Conservation (phyloP, 2,329 filamentous ascomycete species). For the Byssothecium circinans region DNA sequence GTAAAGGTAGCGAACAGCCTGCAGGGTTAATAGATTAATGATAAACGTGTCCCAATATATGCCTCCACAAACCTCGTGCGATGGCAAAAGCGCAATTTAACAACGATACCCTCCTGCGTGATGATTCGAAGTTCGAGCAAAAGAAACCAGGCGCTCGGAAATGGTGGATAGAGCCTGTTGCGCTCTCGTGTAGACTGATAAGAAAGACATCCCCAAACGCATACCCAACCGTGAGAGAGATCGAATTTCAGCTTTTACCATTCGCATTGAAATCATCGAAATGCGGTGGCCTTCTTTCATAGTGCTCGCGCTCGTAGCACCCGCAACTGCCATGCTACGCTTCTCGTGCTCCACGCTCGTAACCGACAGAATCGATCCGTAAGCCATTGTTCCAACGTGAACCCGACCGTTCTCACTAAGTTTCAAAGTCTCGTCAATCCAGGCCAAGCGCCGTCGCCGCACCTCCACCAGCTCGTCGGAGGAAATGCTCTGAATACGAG, state of each 20-base stretch:
- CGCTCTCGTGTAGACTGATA: too few species aligned
- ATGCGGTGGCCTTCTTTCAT: slow-evolving; percentile 10
- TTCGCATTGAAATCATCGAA: neutral
- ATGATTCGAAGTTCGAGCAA: neutral
- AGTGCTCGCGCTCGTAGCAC: slow-evolving; percentile 13
- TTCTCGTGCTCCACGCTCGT: slow-evolving; percentile 17
- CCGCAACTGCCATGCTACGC: slow-evolving; percentile 15
- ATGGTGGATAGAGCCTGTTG: too few species aligned
- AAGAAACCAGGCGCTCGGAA: too few species aligned
- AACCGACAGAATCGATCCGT: slow-evolving; percentile 17
- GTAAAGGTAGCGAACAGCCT: neutral
- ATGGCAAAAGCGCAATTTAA: neutral
- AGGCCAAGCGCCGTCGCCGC: slow-evolving; percentile 39
- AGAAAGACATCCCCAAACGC: too few species aligned
- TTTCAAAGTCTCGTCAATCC: slow-evolving; percentile 33
- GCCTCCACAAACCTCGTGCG: neutral
- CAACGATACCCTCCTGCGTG: neutral
- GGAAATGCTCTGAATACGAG: slow-evolving; percentile 53
- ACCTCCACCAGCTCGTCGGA: slow-evolving; percentile 48
- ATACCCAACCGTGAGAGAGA: too few species aligned
- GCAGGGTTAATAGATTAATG: slow-evolving; percentile 7
- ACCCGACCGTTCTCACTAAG: neutral
- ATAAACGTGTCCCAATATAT: slow-evolving; percentile 10
- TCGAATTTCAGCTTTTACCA: neutral
- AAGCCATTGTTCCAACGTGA: neutral